These are phyloP conservation scores for Arthroderma uncinatum DNA, from an alignment of 2,329 filamentous ascomycete species.

Conservation along the genomic window DNA sequence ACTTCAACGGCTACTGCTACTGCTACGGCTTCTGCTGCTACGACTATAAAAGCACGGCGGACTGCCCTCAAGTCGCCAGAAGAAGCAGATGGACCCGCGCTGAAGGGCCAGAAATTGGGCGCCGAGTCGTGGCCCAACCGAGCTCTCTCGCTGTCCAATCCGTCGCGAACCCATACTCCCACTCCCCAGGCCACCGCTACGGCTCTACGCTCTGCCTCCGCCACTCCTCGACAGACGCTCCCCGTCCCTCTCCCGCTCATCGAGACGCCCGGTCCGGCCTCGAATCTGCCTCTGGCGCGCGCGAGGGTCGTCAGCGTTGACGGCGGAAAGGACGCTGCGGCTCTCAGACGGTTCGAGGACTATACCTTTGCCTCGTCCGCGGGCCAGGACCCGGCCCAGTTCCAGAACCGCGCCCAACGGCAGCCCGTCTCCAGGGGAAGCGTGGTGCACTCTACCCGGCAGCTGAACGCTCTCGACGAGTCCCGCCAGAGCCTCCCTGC, in stretches of 20 bases:
- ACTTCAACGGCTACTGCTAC: neutral
- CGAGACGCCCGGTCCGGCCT: neutral
- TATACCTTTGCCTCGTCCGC: neutral
- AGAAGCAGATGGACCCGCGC: neutral
- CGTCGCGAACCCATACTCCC: neutral
- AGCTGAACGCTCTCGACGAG: constrained; percentile 11
- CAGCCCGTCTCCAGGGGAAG: neutral
- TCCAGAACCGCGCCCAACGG: neutral
- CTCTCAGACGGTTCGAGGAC: neutral
- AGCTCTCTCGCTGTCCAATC: neutral
- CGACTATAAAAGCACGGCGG: neutral
- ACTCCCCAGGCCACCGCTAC: neutral
- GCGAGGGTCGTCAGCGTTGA: neutral
- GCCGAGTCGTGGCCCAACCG: neutral
- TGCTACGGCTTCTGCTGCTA: constrained; percentile 1
- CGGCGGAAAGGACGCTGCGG: neutral
- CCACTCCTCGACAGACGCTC: neutral
- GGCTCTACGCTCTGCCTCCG: neutral
- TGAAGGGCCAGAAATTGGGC: neutral
- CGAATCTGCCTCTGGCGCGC: neutral
- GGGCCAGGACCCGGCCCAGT: neutral
- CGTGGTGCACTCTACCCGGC: neutral
- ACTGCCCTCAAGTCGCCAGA: neutral
- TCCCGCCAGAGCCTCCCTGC: neutral
- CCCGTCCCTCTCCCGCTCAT: neutral